Base-by-base conservation (phyloP, 1,284 basidiomycete species). In the Ustilago crameri region DNA sequence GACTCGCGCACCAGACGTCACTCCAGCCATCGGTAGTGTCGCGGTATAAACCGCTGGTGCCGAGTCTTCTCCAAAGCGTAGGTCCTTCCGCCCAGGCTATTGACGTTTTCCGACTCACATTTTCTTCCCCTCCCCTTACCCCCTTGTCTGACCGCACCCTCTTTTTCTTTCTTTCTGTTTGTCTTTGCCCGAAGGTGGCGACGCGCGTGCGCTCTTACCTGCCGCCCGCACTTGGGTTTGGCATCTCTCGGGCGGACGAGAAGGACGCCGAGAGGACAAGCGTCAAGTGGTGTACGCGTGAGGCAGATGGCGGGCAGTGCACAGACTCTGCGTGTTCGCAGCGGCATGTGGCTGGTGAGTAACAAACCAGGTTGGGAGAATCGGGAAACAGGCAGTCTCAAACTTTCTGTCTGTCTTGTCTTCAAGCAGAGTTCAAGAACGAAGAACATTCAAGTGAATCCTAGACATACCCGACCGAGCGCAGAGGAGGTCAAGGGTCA, bases 41-140 rank as follows among this genome's bases (percentile, higher is more conserved):
- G 14, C 44, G 53, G 15, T 67, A 61, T 23, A 44, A 49, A 56
- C 64, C 64, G 9, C 49, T 67, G 57, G 64, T 67, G 46, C 64
- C 64, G 58, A 67, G 53, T 51, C 40, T 67, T 22, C 57, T 67
- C 9, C 51, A 52, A 48, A 67, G 53, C 57, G 64, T 67, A 67
- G 53, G 64, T 66, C 22, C 9, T n/a, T 18, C 10, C 18, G 20
- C 1, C 9, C 9, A 46, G 18, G 18, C 42, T 9, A 43, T 40
- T 18, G 26, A 51, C 41, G 24, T 23, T 32, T 22, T 37, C 44
- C 35, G 41, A 35, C 51, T 55, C 44, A 51, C 48, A 30, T 38
- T 43, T 42, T 22, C 5, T 53, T 32, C 14, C 14, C 32, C 26
- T 9, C 27, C 18, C 37, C n/a, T 26, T 42, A 9, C 26, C 41